These are phyloP conservation scores for Pythium grandisporangium DNA, from an alignment of 352 stramenopile species.

Conservation along the genomic window DNA sequence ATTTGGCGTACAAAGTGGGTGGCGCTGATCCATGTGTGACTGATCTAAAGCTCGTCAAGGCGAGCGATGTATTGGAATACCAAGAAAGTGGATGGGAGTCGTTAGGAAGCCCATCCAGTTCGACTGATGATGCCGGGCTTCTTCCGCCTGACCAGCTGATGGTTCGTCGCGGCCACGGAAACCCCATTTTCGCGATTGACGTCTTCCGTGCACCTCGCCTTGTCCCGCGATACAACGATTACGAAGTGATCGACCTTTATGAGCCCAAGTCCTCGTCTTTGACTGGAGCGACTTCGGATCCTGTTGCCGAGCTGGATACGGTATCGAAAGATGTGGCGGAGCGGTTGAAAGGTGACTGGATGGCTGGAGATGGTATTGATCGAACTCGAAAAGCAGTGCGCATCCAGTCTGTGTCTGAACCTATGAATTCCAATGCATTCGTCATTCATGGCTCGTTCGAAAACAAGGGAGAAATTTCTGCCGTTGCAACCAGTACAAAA, in stretches of 20 bases:
- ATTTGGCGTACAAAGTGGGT: conserved; percentile 75
- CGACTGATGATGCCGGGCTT: conserved; percentile 7
- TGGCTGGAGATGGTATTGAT: conserved; percentile 65
- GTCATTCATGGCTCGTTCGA: conserved; percentile 57
- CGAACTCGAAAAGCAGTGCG: conserved; percentile 49
- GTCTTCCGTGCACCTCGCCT: conserved; percentile 76
- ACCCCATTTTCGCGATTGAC: conserved; percentile 82
- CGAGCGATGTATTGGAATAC: conserved; percentile 27
- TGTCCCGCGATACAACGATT: conserved; percentile 85
- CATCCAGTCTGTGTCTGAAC: conserved; percentile 50
- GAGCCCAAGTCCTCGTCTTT: neutral
- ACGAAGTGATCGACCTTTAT: conserved; percentile 79
- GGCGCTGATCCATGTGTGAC: conserved; percentile 77
- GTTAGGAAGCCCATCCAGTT: conserved; percentile 45
- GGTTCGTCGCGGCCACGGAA: conserved; percentile 70
- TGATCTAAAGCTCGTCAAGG: conserved; percentile 55
- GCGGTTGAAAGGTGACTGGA: conserved; percentile 58
- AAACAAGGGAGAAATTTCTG: conserved; percentile 62
- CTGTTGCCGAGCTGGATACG: too few relatives aligned
- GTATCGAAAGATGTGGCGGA: too few relatives aligned
- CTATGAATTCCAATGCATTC: conserved; percentile 33
- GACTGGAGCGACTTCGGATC: conserved; percentile 4
- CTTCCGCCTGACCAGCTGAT: conserved; percentile 39
- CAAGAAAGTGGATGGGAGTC: conserved; percentile 55
- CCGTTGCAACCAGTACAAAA: conserved; percentile 28